Evolutionary conservation across 1,284 basidiomycete species (phyloP).

Genomic region (Meripilus lineatus): DNA sequence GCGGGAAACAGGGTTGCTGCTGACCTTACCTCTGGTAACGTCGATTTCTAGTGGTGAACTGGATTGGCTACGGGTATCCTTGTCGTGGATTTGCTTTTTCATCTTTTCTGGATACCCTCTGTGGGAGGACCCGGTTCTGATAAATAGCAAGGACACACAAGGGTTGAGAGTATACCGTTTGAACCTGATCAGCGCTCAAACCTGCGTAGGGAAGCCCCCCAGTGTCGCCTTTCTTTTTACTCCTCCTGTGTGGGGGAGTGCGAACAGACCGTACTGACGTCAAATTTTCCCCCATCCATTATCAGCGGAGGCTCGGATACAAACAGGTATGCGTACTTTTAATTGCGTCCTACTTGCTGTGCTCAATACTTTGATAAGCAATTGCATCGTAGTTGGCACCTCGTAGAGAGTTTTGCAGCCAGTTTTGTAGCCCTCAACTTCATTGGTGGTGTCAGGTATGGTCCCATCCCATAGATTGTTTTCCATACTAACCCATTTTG

Average conservation of each 20-base stretch:
- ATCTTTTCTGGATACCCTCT: constrained; percentile 20
- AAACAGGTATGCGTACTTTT: constrained; percentile 53
- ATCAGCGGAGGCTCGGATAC: constrained; percentile 72
- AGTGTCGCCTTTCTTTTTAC: constrained; percentile 52
- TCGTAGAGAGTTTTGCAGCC: constrained; percentile 78
- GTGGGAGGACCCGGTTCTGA: neutral
- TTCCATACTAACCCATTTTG: constrained; percentile 2
- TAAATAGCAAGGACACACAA: constrained; percentile 19
- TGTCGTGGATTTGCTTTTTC: constrained; percentile 25
- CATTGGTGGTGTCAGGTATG: constrained; percentile 76
- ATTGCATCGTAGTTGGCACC: constrained; percentile 78
- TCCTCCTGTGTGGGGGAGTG: constrained; percentile 34
- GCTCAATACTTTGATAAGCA: constrained; percentile 39
- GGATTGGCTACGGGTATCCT: constrained; percentile 87
- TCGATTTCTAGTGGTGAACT: constrained; percentile 59
- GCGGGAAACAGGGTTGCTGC: constrained; percentile 28
- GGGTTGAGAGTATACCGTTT: constrained; percentile 92
- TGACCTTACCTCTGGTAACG: constrained; percentile 61
- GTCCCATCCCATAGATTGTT: constrained; percentile 2
- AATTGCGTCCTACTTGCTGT: constrained; percentile 1
- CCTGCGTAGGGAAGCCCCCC: constrained; percentile 94
- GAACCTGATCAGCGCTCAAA: constrained; percentile 94
- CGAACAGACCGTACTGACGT: constrained; percentile 44
- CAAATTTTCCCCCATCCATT: constrained; percentile 20
- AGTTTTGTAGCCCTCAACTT: constrained; percentile 84